Base-by-base conservation (phyloP, 345 rosid species). In the Erysimum cheiranthoides region DNA sequence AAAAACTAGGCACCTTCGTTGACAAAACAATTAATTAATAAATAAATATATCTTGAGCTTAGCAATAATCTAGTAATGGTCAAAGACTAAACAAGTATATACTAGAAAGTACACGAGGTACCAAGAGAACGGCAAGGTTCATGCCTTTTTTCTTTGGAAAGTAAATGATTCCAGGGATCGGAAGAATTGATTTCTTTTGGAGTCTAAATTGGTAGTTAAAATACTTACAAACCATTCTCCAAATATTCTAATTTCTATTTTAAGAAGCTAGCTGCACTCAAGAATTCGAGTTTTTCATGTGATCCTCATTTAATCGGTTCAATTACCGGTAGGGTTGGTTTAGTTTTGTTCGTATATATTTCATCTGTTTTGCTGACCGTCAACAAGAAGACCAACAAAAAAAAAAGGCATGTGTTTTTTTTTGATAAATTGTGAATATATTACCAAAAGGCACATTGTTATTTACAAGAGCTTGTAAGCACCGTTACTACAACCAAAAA, bases 91-190 rank as follows among this genome's bases (percentile, higher is more conserved):
- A 71, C n/a, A 7, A 31, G 16, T 31, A 43, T 14, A 14, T 43
- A n/a, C 18, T 45, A 45, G 50, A 3, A 1, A 14, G 21, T 47
- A 70, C 28, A 21, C 25, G 25, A 21, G 25, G 45, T 31, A 70
- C 4, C 14, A 45, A 3, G n/a, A 66, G 39, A 61, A 61, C 38
- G 61, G 68, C 68, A 61, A 27, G 60, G 28, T 61, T 71, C 75
- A 71, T 39, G 61, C 75, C 68, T 71, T 47, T 47, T 60, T 25
- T 21, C 57, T 28, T 18, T 32, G 7, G 27, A 58, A 21, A 70
- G 53, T 46, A n/a, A 53, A 45, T 31, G 56, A 31, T 46, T 65
- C 17, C 18, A 66, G 45, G 17, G 42, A 31, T n/a, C n/a, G 27
- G 34, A 65, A 4, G 4, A 61, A 9, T 9, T 63, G n/a, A 28